Conservation (phyloP, 805 yeast genomes). For the Cyberlindnera meyerae region DNA sequence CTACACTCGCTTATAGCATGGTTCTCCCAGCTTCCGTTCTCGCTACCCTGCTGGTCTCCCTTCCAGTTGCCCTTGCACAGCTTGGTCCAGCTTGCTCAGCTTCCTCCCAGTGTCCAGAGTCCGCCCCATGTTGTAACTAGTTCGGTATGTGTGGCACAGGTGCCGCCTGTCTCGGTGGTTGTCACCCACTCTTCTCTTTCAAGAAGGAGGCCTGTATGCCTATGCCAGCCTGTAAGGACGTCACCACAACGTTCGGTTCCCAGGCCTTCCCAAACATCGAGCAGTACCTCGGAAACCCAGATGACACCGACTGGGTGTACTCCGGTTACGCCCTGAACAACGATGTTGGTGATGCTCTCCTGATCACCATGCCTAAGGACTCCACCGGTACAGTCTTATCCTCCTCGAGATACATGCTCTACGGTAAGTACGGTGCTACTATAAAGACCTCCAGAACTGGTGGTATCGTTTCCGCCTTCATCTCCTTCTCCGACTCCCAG, state of each 20-base stretch:
- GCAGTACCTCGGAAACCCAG: constrained; percentile 60
- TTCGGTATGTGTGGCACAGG: constrained; percentile 81
- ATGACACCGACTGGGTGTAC: constrained; percentile 63
- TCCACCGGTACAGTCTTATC: constrained; percentile 77
- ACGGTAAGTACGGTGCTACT: constrained; percentile 70
- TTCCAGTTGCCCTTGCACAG: constrained; percentile 4
- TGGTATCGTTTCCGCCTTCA: constrained; percentile 86
- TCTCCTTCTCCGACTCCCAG: constrained; percentile 74
- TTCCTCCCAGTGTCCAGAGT: constrained; percentile 62
- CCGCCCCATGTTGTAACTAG: constrained; percentile 76
- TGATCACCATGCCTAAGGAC: constrained; percentile 78
- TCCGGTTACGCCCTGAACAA: constrained; percentile 49
- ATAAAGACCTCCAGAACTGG: constrained; percentile 67
- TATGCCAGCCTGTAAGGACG: constrained; percentile 64
- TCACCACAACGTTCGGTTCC: constrained; percentile 37
- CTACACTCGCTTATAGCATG: background rate
- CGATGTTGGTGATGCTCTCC: constrained; percentile 49
- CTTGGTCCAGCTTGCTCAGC: constrained; percentile 46
- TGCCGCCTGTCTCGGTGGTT: constrained; percentile 75
- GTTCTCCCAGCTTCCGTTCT: constrained; percentile 9
- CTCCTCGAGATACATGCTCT: constrained; percentile 79
- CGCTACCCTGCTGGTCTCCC: constrained; percentile 6
- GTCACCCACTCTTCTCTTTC: constrained; percentile 55
- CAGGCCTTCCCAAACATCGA: constrained; percentile 24
- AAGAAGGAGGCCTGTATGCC: constrained; percentile 71